Evolutionary conservation across 129 eudicot genomes (phyloP).

Genomic region (Solidago caesia): DNA sequence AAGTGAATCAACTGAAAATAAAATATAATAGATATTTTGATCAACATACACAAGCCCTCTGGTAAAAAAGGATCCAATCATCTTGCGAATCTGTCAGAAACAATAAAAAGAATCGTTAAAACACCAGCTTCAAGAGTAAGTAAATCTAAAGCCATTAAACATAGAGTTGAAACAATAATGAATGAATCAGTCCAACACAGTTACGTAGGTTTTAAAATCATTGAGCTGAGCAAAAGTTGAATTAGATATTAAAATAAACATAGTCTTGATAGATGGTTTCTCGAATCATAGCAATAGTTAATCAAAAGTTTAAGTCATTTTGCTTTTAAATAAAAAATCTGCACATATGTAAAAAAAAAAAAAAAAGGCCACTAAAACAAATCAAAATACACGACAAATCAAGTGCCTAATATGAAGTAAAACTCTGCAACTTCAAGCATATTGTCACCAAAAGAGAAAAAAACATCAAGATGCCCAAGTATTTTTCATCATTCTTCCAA

Average conservation of each 20-base stretch:
- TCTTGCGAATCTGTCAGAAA: slow-evolving; percentile 52
- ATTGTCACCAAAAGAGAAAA: neutral
- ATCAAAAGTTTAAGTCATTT: neutral
- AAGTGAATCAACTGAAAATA: slow-evolving; percentile 1
- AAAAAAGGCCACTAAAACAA: neutral
- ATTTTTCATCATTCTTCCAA: slow-evolving; percentile 8
- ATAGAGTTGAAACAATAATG: neutral
- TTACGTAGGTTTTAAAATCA: neutral
- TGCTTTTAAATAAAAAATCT: neutral
- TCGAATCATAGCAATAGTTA: neutral
- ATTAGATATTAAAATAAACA: neutral
- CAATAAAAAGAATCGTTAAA: slow-evolving; percentile 12
- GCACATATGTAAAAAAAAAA: neutral
- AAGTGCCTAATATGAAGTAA: neutral
- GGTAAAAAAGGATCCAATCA: slow-evolving; percentile 89
- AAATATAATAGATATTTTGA: neutral
- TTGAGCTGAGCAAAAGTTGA: neutral
- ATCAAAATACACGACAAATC: neutral
- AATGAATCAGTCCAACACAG: neutral
- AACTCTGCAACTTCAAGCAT: slow-evolving; percentile 3
- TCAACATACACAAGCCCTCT: slow-evolving; percentile 89
- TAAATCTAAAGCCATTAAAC: neutral
- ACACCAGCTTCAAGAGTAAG: neutral
- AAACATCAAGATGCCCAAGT: slow-evolving; percentile 2
- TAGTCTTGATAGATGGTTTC: neutral